Base-by-base conservation (phyloP, 2,329 filamentous ascomycete genomes). In the Annulohypoxylon truncatum region DNA sequence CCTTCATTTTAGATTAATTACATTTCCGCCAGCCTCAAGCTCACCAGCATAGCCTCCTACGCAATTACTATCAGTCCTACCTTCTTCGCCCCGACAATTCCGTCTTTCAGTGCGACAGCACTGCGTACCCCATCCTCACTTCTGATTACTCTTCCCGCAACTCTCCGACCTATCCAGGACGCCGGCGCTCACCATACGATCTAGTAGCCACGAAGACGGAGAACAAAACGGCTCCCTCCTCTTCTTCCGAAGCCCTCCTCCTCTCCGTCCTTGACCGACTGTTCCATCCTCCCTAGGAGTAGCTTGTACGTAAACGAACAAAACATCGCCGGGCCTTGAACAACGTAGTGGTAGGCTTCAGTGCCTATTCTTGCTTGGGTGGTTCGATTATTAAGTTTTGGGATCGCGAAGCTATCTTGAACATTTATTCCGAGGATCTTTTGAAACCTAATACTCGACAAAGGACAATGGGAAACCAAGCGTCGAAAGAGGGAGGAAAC, bases 391-490 rank as follows among this genome's bases (percentile, higher is more conserved):
- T 3, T 31, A 59, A 63, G 24, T 42, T 26, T 53, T n/a, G 18
- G 35, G 53, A 60, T 59, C 51, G 54, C 63, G 24, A 60, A 54
- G 13, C 62, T 44, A 24, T 53, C 48, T 26, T 46, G 35, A 33
- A 35, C 22, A 59, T 31, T 53, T 29, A 38, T 18, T 38, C 35
- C 38, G 26, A 59, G 42, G 52, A 57, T 55, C 38, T 35, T 51
- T 47, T 28, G 22, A 58, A n/a, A 44, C 26, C 47, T 62, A 61
- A 66, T 68, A 62, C 63, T 24, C 12, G 12, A 48, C 22, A 48
- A 28, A 56, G 62, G 75, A 80, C 67, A 72, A 94, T 94, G 92
- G 92, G 92, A 77, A 94, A 93, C 79, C 88, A 92, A 80, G 85
- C 84, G 74, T 94, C 92, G 73, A 88, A 87, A 74, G 85, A 87